Conservation (phyloP, 1,284 basidiomycete genomes). For the Sphagnurus paluster region DNA sequence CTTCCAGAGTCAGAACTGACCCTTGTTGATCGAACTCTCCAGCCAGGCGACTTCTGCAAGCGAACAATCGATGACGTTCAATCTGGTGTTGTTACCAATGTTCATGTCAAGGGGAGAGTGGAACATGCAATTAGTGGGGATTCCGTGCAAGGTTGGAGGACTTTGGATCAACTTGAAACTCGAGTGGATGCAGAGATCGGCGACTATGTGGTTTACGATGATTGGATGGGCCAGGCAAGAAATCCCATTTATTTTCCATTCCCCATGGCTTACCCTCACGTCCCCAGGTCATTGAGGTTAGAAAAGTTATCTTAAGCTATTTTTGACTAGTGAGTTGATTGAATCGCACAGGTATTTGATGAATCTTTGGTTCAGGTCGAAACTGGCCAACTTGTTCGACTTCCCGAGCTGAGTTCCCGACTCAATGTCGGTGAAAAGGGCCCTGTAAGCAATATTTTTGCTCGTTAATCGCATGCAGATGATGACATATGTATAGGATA, state of each 20-base stretch:
- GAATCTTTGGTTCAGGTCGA: constrained; percentile 72
- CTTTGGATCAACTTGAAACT: constrained; percentile 58
- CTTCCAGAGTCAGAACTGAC: constrained; percentile 66
- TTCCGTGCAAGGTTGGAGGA: constrained; percentile 64
- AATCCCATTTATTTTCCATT: constrained; percentile 9
- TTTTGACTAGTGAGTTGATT: neutral
- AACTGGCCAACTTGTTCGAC: constrained; percentile 58
- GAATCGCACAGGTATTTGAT: constrained; percentile 76
- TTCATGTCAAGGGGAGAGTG: constrained; percentile 64
- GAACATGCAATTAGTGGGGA: constrained; percentile 76
- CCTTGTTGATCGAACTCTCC: constrained; percentile 81
- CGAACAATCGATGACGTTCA: constrained; percentile 69
- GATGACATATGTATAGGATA: constrained; percentile 46
- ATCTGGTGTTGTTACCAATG: constrained; percentile 75
- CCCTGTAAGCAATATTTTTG: constrained; percentile 41
- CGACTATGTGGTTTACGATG: constrained; percentile 79
- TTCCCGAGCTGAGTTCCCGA: constrained; percentile 76
- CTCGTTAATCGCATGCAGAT: constrained; percentile 6
- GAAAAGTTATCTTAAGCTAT: neutral
- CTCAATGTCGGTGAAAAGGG: constrained; percentile 73
- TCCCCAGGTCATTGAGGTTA: constrained; percentile 7
- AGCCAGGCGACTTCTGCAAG: constrained; percentile 85
- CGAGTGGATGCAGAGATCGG: constrained; percentile 68
- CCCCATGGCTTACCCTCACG: constrained; percentile 14
- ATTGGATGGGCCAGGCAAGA: constrained; percentile 89